These are phyloP conservation scores for Boletus semigastroideus DNA, from an alignment of 1,284 basidiomycete genomes.

Conservation along the genomic window DNA sequence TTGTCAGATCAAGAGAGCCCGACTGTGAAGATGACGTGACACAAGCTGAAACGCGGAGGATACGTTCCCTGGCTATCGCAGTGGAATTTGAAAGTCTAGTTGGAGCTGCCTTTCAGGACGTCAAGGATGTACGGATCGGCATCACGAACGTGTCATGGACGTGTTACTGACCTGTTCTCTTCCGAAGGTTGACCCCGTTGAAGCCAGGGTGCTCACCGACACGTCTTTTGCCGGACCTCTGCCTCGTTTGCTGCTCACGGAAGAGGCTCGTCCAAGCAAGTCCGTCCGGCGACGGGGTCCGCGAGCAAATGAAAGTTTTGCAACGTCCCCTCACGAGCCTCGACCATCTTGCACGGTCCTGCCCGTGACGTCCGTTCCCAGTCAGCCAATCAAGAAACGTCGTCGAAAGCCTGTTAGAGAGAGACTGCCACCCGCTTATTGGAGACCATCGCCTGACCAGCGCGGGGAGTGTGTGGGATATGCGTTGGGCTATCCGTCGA, in stretches of 20 bases:
- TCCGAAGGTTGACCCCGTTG: conserved; percentile 11
- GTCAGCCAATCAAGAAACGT: conserved; percentile 4
- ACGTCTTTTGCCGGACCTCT: background rate
- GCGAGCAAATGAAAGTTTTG: background rate
- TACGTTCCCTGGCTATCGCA: conserved; percentile 37
- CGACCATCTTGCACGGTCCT: conserved; percentile 18
- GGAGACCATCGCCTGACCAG: conserved; percentile 24
- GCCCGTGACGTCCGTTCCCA: conserved; percentile 14
- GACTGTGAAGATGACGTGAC: conserved; percentile 43
- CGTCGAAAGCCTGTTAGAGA: conserved; percentile 18
- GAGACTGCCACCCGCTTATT: conserved; percentile 26
- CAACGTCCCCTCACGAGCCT: conserved; percentile 27
- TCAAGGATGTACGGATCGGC: conserved; percentile 15
- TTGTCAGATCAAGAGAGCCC: conserved; percentile 42
- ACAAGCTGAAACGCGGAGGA: conserved; percentile 40
- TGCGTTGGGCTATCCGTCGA: conserved; percentile 33
- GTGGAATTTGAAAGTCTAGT: conserved; percentile 32
- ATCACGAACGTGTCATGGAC: background rate
- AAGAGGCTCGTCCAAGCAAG: conserved; percentile 15
- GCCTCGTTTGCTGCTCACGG: conserved; percentile 24
- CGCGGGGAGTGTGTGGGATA: conserved; percentile 32
- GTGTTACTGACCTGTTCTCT: background rate
- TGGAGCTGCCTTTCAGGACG: conserved; percentile 11
- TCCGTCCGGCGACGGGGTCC: background rate
- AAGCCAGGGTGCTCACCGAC: conserved; percentile 10